Evolutionary conservation across 2,329 filamentous ascomycete species (phyloP), one percentile per base, ranked within the genome.

Genomic region (Botrytis fabae): DNA sequence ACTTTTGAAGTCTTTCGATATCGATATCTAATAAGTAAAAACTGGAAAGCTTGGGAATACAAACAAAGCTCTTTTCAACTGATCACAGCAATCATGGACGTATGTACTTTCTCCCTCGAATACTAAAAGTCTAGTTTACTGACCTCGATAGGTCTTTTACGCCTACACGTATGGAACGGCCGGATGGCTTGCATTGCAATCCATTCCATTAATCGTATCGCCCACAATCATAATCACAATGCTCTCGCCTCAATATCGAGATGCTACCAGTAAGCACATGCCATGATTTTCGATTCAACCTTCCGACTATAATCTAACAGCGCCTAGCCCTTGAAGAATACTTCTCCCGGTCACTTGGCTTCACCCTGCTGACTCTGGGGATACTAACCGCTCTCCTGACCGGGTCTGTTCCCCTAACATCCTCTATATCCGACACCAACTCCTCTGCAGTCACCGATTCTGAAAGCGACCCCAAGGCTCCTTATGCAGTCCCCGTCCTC

Each of bases 211-310:
- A 74, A 85, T 92, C 71, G 77, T 86, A 8, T 86, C 87, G 9
- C 91, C 91, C 0, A 88, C 86, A 40, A 84, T 92, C 77, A 88
- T 92, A 35, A 84, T 89, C 72, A 84, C 87, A 18, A 82, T 92
- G 74, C 85, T 91, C 51, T 86, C 86, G 4, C 85, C 86, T 69
- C 87, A 90, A 75, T 84, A 86, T 57, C 86, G 86, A 74, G 84
- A 86, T 76, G 82, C 86, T 71, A 86, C 86, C 72, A 82, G 87
- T 90, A 82, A 75, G 84, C 64, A 32, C 16, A 16, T 44, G 5
- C n/a, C 32, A 20, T n/a, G 4, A 16, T 22, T 7, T 54, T 40
- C 44, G 72, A 22, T 73, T 72, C 35, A 38, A 35, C 74, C 74
- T 8, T 38, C 74, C 73, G 70, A 9, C 9, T 57, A 54, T 2